phyloP scores from a whole-genome alignment of 345 rosid species.

The Euphorbia peplus region DNA sequence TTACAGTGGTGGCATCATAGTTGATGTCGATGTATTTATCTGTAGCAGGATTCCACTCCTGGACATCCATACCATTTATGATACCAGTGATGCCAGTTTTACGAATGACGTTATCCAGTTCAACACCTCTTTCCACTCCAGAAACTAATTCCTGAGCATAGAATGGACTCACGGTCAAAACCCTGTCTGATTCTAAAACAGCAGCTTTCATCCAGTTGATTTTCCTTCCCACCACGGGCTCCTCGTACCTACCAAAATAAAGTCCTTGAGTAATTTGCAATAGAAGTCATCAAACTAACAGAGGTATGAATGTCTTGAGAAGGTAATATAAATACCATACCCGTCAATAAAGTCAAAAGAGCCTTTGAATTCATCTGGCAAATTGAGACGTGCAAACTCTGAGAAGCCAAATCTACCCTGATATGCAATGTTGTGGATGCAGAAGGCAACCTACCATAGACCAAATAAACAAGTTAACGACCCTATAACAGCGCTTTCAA shows the following conservation, averaged over 20 bases:
- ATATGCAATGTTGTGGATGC: conserved; percentile 97
- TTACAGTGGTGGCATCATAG: conserved; percentile 69
- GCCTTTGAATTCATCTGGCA: conserved; percentile 67
- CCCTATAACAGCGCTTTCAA: neutral
- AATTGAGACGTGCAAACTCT: conserved; percentile 68
- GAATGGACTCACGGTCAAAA: conserved; percentile 81
- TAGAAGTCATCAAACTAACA: neutral
- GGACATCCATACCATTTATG: conserved; percentile 91
- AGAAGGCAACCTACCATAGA: conserved; percentile 62
- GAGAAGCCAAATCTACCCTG: conserved; percentile 75
- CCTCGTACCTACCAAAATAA: conserved; percentile 38
- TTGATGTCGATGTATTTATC: conserved; percentile 70
- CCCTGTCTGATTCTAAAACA: conserved; percentile 67
- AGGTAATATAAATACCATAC: conserved; percentile 32
- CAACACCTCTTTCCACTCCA: conserved; percentile 75
- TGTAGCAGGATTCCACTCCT: conserved; percentile 87
- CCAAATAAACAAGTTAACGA: neutral
- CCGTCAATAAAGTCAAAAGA: conserved; percentile 87
- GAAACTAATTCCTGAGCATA: conserved; percentile 83
- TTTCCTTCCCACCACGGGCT: conserved; percentile 85
- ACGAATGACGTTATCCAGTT: conserved; percentile 61
- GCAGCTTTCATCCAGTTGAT: conserved; percentile 98
- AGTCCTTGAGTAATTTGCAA: conserved; percentile 2
- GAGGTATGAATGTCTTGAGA: neutral
- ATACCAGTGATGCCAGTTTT: conserved; percentile 60